Evolutionary conservation across 2,329 filamentous ascomycete species (phyloP).

Genomic region (Fusarium sp.): DNA sequence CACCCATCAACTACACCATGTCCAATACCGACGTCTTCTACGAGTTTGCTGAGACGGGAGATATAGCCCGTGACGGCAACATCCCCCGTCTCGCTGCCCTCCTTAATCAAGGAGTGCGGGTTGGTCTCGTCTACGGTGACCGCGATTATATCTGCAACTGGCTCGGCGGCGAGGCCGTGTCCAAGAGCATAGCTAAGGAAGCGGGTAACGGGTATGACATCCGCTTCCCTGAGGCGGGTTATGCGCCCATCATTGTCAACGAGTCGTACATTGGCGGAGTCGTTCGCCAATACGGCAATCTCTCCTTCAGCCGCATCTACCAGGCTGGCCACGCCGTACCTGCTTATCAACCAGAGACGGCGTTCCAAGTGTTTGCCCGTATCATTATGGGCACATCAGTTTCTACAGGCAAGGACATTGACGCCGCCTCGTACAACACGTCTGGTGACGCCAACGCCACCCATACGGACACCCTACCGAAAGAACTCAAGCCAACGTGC

Average conservation of each 20-base stretch:
- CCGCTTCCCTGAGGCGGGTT: conserved; percentile 77
- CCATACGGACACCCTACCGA: conserved; percentile 67
- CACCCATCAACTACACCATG: conserved; percentile 73
- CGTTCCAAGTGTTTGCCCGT: conserved; percentile 73
- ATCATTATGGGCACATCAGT: conserved; percentile 71
- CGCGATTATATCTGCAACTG: conserved; percentile 77
- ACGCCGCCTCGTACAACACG: conserved; percentile 69
- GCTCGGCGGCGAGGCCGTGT: conserved; percentile 82
- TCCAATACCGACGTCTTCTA: conserved; percentile 62
- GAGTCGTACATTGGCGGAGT: conserved; percentile 78
- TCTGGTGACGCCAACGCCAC: conserved; percentile 72
- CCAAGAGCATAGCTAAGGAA: conserved; percentile 71
- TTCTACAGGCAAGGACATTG: conserved; percentile 68
- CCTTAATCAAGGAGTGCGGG: conserved; percentile 74
- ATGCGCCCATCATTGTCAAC: conserved; percentile 80
- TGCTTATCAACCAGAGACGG: conserved; percentile 73
- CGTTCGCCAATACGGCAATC: conserved; percentile 83
- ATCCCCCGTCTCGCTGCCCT: conserved; percentile 73
- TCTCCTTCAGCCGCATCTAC: conserved; percentile 78
- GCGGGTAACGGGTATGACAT: conserved; percentile 63
- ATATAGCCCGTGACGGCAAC: conserved; percentile 76
- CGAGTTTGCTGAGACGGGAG: conserved; percentile 67
- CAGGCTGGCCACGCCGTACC: conserved; percentile 76
- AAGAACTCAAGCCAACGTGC: conserved; percentile 68
- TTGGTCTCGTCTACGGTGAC: conserved; percentile 81